Base-by-base conservation (phyloP, 345 rosid genomes). In the Populus euphratica region DNA sequence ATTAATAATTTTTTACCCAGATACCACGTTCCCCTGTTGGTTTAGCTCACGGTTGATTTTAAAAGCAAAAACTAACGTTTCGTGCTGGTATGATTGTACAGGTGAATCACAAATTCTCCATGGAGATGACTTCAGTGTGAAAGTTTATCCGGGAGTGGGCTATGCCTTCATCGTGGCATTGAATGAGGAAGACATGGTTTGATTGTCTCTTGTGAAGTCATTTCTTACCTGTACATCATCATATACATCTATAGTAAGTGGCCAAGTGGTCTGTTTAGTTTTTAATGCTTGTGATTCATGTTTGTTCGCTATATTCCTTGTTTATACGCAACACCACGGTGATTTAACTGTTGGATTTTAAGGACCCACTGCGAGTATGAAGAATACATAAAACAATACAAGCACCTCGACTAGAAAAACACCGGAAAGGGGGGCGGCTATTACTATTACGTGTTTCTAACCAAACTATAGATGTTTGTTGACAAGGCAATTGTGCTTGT, bases 101-200 rank as follows among this genome's bases (percentile, higher is more conserved):
- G 89, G 91, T 87, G 52, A 83, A 79, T 23, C 91, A 91, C 78
- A 84, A 75, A 47, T 85, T 71, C 78, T 81, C 89, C 31, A 83
- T 87, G 91, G 88, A 82, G 90, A 89, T 50, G 85, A 66, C 43
- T 90, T 82, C 84, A 81, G 70, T 13, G 88, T 90, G 9, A 85
- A 79, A 62, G 90, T 90, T 47, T 79, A 84, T 80, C 91, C 94
- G 36, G 92, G 89, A 75, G 92, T 90, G 76, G 91, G 89, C 66
- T 88, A 90, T 78, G 89, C 91, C 8, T 88, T 90, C 77, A 89
- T 89, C 72, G 73, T 83, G 27, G 88, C 94, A 72, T 79, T 89
- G 74, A 71, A 86, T 44, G 94, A 86, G 68, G 81, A 76, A 64
- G 92, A 87, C 52, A 77, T 74, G 25, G 50, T 47, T 44, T 38